Evolutionary conservation across 2,329 filamentous ascomycete species (phyloP).

Genomic region (Alternaria metachromatica): DNA sequence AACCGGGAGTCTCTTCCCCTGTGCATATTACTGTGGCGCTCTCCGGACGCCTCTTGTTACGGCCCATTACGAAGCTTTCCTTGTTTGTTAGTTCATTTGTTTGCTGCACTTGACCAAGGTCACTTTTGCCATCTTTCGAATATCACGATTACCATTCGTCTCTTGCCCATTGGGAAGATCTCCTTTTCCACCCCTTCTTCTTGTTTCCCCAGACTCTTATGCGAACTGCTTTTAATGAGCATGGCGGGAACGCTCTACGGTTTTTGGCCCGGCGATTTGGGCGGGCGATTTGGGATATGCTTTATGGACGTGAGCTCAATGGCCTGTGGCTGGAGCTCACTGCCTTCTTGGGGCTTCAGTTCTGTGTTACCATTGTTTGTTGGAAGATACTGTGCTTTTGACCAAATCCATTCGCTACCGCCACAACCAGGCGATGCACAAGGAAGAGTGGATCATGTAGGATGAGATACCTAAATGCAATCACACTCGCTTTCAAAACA

Average conservation of each 20-base stretch:
- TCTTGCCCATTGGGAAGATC: conserved; percentile 30
- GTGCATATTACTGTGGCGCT: conserved; percentile 47
- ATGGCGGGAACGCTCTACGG: conserved; percentile 32
- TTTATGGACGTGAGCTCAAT: conserved; percentile 37
- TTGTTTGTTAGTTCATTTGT: conserved; percentile 35
- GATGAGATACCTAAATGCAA: conserved; percentile 46
- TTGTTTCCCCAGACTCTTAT: conserved; percentile 32
- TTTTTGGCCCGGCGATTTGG: conserved; percentile 22
- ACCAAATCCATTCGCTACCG: conserved; percentile 17
- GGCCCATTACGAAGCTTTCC: conserved; percentile 48
- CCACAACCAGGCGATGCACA: conserved; percentile 9
- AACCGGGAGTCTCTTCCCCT: conserved; percentile 30
- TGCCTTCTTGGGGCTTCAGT: conserved; percentile 41
- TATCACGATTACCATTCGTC: conserved; percentile 42
- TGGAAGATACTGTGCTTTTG: conserved; percentile 6
- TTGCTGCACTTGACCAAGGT: conserved; percentile 33
- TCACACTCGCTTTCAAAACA: conserved; percentile 41
- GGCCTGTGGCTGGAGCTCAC: conserved; percentile 46
- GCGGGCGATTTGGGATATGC: conserved; percentile 18
- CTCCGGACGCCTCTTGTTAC: conserved; percentile 35
- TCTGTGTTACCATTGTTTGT: conserved; percentile 21
- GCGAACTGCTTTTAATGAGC: conserved; percentile 47
- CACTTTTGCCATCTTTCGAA: conserved; percentile 26
- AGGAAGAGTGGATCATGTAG: conserved; percentile 34
- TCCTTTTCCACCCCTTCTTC: conserved; percentile 31